Evolutionary conservation across 441 rosid species (phyloP), one percentile per base, ranked within the genome.

Genomic region (Syzygium syzygioides): DNA sequence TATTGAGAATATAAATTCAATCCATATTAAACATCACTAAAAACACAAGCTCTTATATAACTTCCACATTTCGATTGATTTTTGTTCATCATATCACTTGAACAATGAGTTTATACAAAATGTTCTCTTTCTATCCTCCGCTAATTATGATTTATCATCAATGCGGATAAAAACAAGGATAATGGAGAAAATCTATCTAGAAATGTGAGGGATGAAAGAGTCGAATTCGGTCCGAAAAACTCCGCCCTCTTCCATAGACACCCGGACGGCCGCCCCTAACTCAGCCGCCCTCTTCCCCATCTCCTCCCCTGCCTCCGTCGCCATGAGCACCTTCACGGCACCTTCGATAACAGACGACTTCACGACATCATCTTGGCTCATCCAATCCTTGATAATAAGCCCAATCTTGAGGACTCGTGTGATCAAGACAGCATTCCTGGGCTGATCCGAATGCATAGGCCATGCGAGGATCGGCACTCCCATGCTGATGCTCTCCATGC

Each of bases 401-500:
- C 94, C 95, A 71, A 93, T 71, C 89, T 90, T 91, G n/a, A 94
- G 91, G 62, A 92, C 14, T 48, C 91, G 71, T 5, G 95, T 91
- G 18, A 95, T 86, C 12, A 94, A 89, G n/a, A 90, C 85, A 2
- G 89, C 32, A 76, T 95, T 95, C 79, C 93, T 90, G 2, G 94
- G 95, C 86, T 94, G 95, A 90, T 94, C 97, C 2, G 94, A 94
- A 85, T 94, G 96, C 95, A 92, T 91, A 4, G 95, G 96, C 95
- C 94, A 91, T 19, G 94, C 95, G 13, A 89, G 94, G 2, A 94
- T 91, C 0, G 96, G 94, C 1, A 94, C 95, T 28, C 96, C 95
- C 94, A 93, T 93, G 66, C 85, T 92, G 4, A 94, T 93, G 85
- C 95, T 94, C 87, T 95, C 95, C 93, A 93, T 90, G 90, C 95